Conservation (phyloP, 75 land plant genomes). For the Selaginella moellendorffii region DNA sequence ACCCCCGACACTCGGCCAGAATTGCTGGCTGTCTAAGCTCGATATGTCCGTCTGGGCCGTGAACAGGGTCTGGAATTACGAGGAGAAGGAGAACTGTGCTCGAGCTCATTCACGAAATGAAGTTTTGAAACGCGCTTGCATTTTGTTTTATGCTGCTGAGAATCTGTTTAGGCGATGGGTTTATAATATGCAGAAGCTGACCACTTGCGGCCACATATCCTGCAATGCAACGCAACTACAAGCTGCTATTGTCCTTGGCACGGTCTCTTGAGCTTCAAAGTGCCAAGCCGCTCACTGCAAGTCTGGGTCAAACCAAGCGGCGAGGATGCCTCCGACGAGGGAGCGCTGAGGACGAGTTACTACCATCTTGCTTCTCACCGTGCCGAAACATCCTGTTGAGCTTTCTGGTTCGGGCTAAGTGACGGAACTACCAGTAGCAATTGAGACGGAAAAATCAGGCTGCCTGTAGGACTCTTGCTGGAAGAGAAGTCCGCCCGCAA, state of each 20-base stretch:
- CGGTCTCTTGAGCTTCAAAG: constrained; percentile 30
- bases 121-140: constrained; percentile 70
- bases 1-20: no score
- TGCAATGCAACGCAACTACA: constrained; percentile 58
- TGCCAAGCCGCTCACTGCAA: constrained; percentile 41
- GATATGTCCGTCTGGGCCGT: no score
- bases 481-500: neutral
- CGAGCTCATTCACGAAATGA: constrained; percentile 82
- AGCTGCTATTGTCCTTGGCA: constrained; percentile 40
- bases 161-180: constrained; percentile 71
- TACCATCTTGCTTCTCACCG: neutral
- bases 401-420: neutral
- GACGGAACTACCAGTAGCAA: constrained; percentile 22
- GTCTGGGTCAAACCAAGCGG: constrained; percentile 45
- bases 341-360: constrained; percentile 18
- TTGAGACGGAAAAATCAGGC: constrained; percentile 27
- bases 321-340: constrained; percentile 61
- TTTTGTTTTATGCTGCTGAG: constrained; percentile 41
- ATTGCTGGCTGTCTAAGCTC: no score
- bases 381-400: neutral
- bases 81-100: no score
- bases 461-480: constrained; percentile 23
- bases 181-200: constrained; percentile 53
- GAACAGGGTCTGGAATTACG: no score
- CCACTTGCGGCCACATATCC: constrained; percentile 76